phyloP scores from a whole-genome alignment of 257 asterid genomes.

The Solanum pimpinellifolium region DNA sequence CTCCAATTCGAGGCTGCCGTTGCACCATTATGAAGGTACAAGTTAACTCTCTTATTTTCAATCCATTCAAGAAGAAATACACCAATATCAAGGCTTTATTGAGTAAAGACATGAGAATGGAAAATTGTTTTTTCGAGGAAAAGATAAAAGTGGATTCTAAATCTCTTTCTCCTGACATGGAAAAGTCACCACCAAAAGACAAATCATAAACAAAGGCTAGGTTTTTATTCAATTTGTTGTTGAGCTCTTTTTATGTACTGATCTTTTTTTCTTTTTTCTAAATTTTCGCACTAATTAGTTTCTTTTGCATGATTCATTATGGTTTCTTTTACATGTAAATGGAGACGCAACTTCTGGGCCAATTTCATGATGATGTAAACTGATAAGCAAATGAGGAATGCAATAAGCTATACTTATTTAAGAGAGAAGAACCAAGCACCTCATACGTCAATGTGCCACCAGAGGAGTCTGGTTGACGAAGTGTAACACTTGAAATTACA shows the following conservation, averaged over 20 bases:
- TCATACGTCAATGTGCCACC: slow-evolving; percentile 86
- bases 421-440: slow-evolving; percentile 22
- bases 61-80: background rate
- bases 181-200: background rate
- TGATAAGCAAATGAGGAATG: background rate
- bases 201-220: background rate
- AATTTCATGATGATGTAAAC: background rate
- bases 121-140: background rate
- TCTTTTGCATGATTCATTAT: background rate
- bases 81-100: background rate
- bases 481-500: slow-evolving; percentile 64
- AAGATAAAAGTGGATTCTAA: background rate
- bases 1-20: background rate
- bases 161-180: background rate
- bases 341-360: background rate
- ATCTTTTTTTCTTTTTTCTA: background rate
- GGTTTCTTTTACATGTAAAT: background rate
- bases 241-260: background rate
- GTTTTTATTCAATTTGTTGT: background rate
- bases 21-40: background rate
- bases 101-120: background rate
- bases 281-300: background rate
- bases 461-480: slow-evolving; percentile 81
- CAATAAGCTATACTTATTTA: background rate
- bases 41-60: background rate